Evolutionary conservation across 345 rosid genomes (phyloP).

Genomic region (Physaria fendleri): DNA sequence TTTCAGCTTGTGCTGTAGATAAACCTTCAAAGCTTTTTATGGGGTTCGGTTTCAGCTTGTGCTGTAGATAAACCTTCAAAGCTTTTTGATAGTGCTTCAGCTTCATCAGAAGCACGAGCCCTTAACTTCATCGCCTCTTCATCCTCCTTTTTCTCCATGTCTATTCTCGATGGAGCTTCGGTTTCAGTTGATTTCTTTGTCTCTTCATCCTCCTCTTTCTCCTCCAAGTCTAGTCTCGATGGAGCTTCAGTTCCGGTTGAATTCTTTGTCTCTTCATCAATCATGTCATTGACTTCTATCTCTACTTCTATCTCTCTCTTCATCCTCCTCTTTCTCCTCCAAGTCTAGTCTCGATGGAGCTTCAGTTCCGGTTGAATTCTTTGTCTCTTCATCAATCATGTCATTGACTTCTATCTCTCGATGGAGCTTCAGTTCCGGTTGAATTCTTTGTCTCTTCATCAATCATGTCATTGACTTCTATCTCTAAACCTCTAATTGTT

Average conservation of each 20-base stretch:
- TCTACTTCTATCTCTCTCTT: too few relatives aligned
- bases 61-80: constrained; percentile 7
- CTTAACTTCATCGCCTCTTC: constrained; percentile 10
- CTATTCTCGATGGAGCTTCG: constrained; percentile 5
- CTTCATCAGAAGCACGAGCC: constrained; percentile 16
- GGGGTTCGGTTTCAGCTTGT: constrained; percentile 23
- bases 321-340: too few relatives aligned
- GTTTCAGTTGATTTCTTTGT: too few relatives aligned
- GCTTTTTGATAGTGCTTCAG: constrained; percentile 25
- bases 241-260: too few relatives aligned
- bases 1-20: constrained; percentile 15
- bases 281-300: too few relatives aligned
- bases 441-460: constrained; percentile 14
- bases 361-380: too few relatives aligned
- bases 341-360: too few relatives aligned
- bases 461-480: not conserved
- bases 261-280: too few relatives aligned
- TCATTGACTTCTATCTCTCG: too few relatives aligned
- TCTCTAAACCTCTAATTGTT: constrained; percentile 13
- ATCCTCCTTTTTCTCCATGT: constrained; percentile 3
- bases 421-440: constrained; percentile 3
- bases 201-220: too few relatives aligned
- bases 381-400: too few relatives aligned
- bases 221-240: too few relatives aligned
- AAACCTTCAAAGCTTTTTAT: constrained; percentile 22